These are phyloP conservation scores for Solanum hybrid DNA, from an alignment of 305 asterid species.

Conservation along the genomic window DNA sequence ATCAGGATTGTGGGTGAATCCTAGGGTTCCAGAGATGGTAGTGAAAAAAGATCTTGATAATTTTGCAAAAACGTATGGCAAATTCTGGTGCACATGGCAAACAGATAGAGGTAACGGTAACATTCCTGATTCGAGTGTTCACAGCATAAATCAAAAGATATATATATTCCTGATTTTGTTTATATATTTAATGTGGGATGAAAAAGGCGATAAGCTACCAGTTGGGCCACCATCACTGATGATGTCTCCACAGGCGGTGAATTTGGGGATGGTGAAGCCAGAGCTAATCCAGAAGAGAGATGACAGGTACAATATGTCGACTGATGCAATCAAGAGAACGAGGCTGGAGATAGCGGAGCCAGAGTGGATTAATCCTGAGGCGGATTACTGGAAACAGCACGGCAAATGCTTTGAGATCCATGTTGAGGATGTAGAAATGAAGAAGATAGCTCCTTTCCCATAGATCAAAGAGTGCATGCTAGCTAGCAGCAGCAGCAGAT, in stretches of 20 bases:
- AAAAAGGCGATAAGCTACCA: slow-evolving; percentile 45
- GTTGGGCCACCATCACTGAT: slow-evolving; percentile 67
- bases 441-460: slow-evolving; percentile 32
- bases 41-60: slow-evolving; percentile 16
- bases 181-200: background rate
- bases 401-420: slow-evolving; percentile 60
- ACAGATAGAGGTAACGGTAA: slow-evolving; percentile 22
- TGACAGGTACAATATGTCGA: slow-evolving; percentile 33
- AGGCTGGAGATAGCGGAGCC: slow-evolving; percentile 42
- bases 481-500: background rate
- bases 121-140: background rate
- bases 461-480: slow-evolving; percentile 1
- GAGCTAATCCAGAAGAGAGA: slow-evolving; percentile 44
- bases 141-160: background rate
- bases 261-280: slow-evolving; percentile 39
- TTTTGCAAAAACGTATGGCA: slow-evolving; percentile 25
- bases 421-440: slow-evolving; percentile 34
- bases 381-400: slow-evolving; percentile 65
- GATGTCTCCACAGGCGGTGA: slow-evolving; percentile 74
- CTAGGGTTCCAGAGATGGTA: slow-evolving; percentile 23
- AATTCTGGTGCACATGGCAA: slow-evolving; percentile 40
- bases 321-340: slow-evolving; percentile 20
- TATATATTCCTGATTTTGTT: background rate
- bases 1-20: slow-evolving; percentile 26
- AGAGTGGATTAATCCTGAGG: slow-evolving; percentile 31